Conservation (phyloP, 805 yeast species). For the Kluyveromyces aestuarii region DNA sequence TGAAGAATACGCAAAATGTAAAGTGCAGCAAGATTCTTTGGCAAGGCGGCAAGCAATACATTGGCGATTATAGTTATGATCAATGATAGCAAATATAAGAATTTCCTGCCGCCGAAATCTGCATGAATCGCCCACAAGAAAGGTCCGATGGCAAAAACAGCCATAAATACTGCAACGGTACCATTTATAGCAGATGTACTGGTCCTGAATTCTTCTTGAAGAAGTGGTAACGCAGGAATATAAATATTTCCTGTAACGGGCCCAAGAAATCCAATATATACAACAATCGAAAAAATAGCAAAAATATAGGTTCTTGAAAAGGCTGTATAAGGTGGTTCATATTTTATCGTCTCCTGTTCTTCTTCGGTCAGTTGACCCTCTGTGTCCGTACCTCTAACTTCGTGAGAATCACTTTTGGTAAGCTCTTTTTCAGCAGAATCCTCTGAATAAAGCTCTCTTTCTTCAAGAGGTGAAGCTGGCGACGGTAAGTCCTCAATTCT, state of each 20-base stretch:
- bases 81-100: slow-evolving; percentile 51
- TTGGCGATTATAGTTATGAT: slow-evolving; percentile 50
- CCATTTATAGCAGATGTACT: slow-evolving; percentile 40
- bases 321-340: slow-evolving; percentile 26
- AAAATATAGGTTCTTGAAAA: slow-evolving; percentile 27
- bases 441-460: slow-evolving; percentile 1
- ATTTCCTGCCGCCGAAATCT: slow-evolving; percentile 55
- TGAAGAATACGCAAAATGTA: slow-evolving; percentile 60
- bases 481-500: neutral
- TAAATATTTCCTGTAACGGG: slow-evolving; percentile 51
- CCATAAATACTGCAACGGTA: slow-evolving; percentile 51
- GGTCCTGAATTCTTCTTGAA: slow-evolving; percentile 33
- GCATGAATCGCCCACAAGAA: slow-evolving; percentile 48
- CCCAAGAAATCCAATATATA: slow-evolving; percentile 44
- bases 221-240: slow-evolving; percentile 42
- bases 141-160: slow-evolving; percentile 46
- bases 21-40: slow-evolving; percentile 62
- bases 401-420: neutral
- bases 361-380: neutral
- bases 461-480: slow-evolving; percentile 2
- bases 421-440: neutral
- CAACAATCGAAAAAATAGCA: slow-evolving; percentile 33
- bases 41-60: slow-evolving; percentile 49
- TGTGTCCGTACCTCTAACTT: neutral
- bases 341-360: neutral